Percentiles rank a stretch among this genome's conserved stretches.
phyloP scores from a whole-genome alignment of 345 rosid genomes.

The Lumnitzera racemosa region DNA sequence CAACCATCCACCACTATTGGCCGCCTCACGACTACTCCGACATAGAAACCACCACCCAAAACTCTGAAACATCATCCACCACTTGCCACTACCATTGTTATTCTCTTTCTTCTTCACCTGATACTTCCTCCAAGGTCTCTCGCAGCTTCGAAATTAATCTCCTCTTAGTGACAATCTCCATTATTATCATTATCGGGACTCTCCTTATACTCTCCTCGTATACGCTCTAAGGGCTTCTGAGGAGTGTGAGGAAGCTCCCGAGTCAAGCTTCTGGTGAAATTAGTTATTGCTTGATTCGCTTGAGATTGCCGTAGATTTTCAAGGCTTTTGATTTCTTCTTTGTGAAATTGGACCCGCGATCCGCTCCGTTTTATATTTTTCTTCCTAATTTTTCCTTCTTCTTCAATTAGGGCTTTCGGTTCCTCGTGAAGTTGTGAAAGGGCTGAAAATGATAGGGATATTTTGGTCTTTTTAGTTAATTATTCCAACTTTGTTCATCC shows the following conservation, averaged over 20 bases:
- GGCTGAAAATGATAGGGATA: too few relatives aligned
- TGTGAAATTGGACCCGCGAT: constrained; percentile 30
- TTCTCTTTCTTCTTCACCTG: constrained; percentile 31
- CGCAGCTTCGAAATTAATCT: constrained; percentile 52
- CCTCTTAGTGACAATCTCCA: constrained; percentile 13
- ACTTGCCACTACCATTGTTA: not conserved
- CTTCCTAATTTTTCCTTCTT: too few relatives aligned
- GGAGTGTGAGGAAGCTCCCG: constrained; percentile 70
- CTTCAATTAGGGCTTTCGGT: too few relatives aligned
- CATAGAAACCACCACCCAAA: too few relatives aligned
- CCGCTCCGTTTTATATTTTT: not conserved
- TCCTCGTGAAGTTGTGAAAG: too few relatives aligned
- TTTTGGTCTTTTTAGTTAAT: too few relatives aligned
- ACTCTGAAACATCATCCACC: too few relatives aligned
- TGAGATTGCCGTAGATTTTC: constrained; percentile 74
- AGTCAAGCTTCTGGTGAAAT: constrained; percentile 84
- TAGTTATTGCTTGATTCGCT: constrained; percentile 72
- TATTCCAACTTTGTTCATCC: too few relatives aligned
- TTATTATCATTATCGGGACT: too few relatives aligned
- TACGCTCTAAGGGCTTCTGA: constrained; percentile 55
- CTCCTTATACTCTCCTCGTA: constrained; percentile 18
- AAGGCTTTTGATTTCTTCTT: constrained; percentile 76
- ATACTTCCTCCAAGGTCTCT: constrained; percentile 56
- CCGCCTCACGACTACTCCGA: too few relatives aligned
- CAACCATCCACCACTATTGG: too few relatives aligned